Evolutionary conservation across 805 yeast genomes (phyloP), one percentile per base, ranked within the genome.

Genomic region (Pichia occidentalis): DNA sequence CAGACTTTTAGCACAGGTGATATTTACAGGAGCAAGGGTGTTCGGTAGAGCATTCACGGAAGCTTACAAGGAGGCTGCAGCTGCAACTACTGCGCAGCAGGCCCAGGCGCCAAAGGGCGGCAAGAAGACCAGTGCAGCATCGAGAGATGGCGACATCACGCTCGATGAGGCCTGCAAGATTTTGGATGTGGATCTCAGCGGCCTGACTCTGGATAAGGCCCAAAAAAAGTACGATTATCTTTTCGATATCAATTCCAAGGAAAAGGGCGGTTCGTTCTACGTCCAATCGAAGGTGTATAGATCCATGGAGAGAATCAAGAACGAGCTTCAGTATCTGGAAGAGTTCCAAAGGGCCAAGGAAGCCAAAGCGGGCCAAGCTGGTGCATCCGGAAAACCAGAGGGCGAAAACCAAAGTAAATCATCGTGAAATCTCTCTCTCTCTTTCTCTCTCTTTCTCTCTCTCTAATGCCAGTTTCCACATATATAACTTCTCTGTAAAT

Each of bases 21-120:
- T 87, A 34, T 75, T 88, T 54, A 88, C 97, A 8, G 97, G 97
- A 40, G 94, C 97, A 4, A 80, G 85, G 50, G 97, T 90, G 22
- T 87, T 92, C 56, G 97, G 97, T 40, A 76, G 85, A 51, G 98
- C 98, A 0, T 92, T 92, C 59, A 72, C 86, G n/a, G 95, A 87
- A 59, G 97, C 98, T 0, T 92, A 90, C 70, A 83, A 80, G 54
- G 97, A 92, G 64, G 95, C 95, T 2, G 96, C 97, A 13, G 85
- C 90, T 36, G 88, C 88, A 38, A 78, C 95, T n/a, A 86, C 90
- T 2, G 73, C 85, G 21, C 76, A 76, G 49, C 54, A 52, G 37
- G 68, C 82, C 16, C 40, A 49, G 12, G 37, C 42, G 4, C 50
- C 40, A 4, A 47, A 40, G 7, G 41, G 38, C 14, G 29, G 77